Conservation (phyloP, 495 filamentous ascomycete species). For the Thermothielavioides terrestris region DNA sequence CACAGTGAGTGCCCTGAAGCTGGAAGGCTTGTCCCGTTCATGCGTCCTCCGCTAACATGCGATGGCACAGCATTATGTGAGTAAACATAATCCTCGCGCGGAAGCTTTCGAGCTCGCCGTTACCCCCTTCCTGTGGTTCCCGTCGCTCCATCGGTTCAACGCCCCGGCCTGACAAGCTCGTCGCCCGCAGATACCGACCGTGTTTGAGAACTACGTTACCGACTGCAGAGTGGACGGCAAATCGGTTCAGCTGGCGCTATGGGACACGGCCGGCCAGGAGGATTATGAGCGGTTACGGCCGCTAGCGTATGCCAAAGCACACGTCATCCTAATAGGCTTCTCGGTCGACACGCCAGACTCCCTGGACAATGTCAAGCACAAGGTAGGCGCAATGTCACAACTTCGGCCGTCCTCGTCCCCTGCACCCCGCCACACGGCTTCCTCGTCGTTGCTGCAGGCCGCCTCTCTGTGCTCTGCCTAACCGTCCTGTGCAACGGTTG, state of each 20-base stretch:
- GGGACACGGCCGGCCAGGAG: slow-evolving; percentile 99
- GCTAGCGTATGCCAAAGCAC: slow-evolving; percentile 92
- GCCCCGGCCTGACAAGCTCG: slow-evolving; percentile 1
- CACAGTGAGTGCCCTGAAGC: slow-evolving; percentile 56
- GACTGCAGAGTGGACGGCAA: slow-evolving; percentile 98
- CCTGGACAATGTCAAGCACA: slow-evolving; percentile 96
- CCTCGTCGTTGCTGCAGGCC: neutral
- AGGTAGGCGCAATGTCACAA: slow-evolving; percentile 46
- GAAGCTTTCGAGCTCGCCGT: too few species aligned
- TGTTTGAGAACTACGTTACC: slow-evolving; percentile 99
- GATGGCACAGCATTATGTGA: slow-evolving; percentile 58
- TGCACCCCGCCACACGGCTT: neutral
- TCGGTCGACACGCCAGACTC: slow-evolving; percentile 93
- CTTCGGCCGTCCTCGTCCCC: neutral
- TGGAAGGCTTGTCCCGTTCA: neutral
- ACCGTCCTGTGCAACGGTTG: slow-evolving; percentile 8
- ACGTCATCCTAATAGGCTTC: slow-evolving; percentile 95
- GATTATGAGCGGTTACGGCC: slow-evolving; percentile 95
- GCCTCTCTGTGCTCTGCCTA: neutral
- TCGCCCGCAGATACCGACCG: slow-evolving; percentile 74
- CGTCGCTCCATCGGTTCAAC: too few species aligned
- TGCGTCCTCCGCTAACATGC: slow-evolving; percentile 12
- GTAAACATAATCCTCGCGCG: too few species aligned
- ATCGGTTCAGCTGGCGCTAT: slow-evolving; percentile 93
- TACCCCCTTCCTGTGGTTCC: too few species aligned